Evolutionary conservation across 768 basidiomycete species (phyloP).

Genomic region (Phaffia australis): DNA sequence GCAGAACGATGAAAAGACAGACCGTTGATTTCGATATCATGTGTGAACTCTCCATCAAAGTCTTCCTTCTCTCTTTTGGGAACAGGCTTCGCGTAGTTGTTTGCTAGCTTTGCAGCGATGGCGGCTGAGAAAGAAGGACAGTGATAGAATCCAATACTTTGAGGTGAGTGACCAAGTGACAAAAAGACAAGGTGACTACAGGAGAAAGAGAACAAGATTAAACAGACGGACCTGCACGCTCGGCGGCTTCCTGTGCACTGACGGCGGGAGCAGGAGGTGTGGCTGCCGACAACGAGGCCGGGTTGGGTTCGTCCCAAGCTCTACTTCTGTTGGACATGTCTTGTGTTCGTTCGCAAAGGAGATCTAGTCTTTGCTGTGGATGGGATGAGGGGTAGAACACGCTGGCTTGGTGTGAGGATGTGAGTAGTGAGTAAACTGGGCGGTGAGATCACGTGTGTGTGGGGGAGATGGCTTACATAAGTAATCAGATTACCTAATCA

Average conservation of each 20-base stretch:
- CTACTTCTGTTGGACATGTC: too few species aligned
- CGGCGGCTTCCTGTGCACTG: conserved; percentile 16
- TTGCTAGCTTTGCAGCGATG: conserved; percentile 94
- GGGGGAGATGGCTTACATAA: too few species aligned
- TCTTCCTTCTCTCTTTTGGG: conserved; percentile 39
- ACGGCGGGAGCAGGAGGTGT: neutral
- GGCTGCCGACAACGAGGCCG: neutral
- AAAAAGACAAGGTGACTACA: neutral
- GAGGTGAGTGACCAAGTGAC: neutral
- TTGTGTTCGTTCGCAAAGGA: too few species aligned
- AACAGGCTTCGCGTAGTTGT: conserved; percentile 51
- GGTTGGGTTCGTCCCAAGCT: conserved; percentile 9
- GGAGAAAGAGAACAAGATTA: neutral
- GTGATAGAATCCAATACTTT: neutral
- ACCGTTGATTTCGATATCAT: conserved; percentile 91
- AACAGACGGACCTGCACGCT: conserved; percentile 17
- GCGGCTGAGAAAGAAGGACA: conserved; percentile 44
- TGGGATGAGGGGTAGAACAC: too few species aligned
- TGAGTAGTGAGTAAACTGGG: too few species aligned
- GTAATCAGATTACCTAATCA: too few species aligned
- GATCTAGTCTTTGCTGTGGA: too few species aligned
- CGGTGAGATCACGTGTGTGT: too few species aligned
- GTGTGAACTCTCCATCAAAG: conserved; percentile 65
- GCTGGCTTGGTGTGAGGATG: too few species aligned
- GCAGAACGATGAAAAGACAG: too few species aligned